Evolutionary conservation across 768 basidiomycete genomes (phyloP).

Genomic region (Suillus hirtellus): DNA sequence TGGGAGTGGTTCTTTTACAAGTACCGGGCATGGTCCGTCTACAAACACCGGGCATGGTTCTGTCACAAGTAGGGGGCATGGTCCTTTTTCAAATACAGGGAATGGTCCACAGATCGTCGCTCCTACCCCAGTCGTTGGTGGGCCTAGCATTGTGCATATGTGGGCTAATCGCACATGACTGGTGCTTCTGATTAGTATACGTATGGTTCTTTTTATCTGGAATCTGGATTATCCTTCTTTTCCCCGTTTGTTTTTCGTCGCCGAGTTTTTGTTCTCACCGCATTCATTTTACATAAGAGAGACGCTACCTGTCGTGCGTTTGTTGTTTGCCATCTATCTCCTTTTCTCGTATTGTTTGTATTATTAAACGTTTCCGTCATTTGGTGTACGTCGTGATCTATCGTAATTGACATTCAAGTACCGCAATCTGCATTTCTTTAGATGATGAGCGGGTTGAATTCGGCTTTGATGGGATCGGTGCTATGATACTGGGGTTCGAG

Average conservation of each 20-base stretch:
- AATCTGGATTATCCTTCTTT: constrained; percentile 8
- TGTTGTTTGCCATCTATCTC: constrained; percentile 16
- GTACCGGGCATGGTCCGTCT: constrained; percentile 15
- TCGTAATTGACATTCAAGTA: neutral
- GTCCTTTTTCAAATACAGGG: constrained; percentile 18
- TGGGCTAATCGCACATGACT: constrained; percentile 34
- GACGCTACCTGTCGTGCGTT: constrained; percentile 5
- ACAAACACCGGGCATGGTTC: constrained; percentile 16
- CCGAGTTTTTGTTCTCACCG: neutral
- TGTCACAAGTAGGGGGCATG: constrained; percentile 14
- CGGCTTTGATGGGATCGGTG: neutral
- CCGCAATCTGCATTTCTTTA: neutral
- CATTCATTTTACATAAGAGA: neutral
- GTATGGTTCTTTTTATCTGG: constrained; percentile 7
- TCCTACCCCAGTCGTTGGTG: constrained; percentile 35
- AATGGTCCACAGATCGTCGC: constrained; percentile 32
- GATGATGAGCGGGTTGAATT: neutral
- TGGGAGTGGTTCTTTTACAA: constrained; percentile 17
- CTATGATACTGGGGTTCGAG: neutral
- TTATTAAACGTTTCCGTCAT: constrained; percentile 23
- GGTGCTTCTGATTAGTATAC: constrained; percentile 12
- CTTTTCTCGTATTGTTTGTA: constrained; percentile 21
- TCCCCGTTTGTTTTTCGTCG: neutral
- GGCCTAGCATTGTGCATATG: constrained; percentile 35
- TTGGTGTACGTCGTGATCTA: constrained; percentile 6